phyloP scores from a whole-genome alignment of 805 yeast genomes.

The Wickerhamiella sorbophila region DNA sequence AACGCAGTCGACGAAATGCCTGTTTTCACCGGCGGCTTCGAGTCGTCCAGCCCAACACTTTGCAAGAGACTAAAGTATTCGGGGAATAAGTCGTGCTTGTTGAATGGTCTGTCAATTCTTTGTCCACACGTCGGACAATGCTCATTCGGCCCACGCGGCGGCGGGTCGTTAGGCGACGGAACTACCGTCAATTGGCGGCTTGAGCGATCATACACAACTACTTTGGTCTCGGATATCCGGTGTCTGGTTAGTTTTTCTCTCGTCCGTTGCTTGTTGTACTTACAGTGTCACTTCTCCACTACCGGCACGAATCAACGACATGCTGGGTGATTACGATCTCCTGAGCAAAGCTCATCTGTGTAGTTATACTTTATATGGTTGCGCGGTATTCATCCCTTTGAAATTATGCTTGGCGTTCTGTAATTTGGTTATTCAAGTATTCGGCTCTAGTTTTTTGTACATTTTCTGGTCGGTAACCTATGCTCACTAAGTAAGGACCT shows the following conservation, averaged over 20 bases:
- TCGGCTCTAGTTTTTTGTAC: too few relatives aligned
- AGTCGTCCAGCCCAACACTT: neutral
- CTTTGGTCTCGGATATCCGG: conserved; percentile 4
- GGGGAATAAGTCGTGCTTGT: neutral
- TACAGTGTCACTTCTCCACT: conserved; percentile 5
- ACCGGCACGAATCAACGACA: conserved; percentile 3
- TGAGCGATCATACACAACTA: conserved; percentile 6
- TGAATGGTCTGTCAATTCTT: neutral
- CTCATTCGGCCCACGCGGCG: neutral
- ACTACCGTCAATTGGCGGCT: conserved; percentile 5
- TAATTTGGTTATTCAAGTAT: too few relatives aligned
- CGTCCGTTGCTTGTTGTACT: neutral
- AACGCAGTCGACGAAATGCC: conserved; percentile 32
- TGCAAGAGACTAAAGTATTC: conserved; percentile 6
- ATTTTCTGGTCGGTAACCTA: too few relatives aligned
- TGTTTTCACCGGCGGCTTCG: neutral
- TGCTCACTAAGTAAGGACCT: too few relatives aligned
- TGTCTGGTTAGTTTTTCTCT: conserved; percentile 3
- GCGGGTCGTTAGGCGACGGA: neutral
- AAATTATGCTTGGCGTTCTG: too few relatives aligned
- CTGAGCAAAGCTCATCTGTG: too few relatives aligned
- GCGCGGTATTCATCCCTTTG: too few relatives aligned
- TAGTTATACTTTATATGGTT: too few relatives aligned
- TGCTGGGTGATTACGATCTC: neutral
- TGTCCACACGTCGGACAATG: conserved; percentile 7